Percentiles rank a stretch among this genome's conserved stretches.
phyloP scores from a whole-genome alignment of 1,284 basidiomycete species.

The Trichosporon sp. region DNA sequence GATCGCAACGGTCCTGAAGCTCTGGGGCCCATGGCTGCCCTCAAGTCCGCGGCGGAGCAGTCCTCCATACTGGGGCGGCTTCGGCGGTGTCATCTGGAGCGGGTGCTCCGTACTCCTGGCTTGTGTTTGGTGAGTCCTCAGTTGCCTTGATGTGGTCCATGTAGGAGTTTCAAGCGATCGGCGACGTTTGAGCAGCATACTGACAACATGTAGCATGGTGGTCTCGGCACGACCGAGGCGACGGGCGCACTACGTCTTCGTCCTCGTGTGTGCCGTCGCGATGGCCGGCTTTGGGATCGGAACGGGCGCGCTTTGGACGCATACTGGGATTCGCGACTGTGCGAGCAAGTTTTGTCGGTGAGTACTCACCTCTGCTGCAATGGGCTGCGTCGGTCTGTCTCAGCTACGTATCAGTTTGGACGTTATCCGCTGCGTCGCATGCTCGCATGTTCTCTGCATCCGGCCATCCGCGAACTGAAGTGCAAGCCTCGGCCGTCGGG shows the following conservation, averaged over 20 bases:
- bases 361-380: not conserved
- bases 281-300: conserved; percentile 9
- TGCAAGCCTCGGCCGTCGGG: not conserved
- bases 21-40: conserved; percentile 7
- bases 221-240: not conserved
- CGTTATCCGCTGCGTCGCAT: not conserved
- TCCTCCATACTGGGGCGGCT: conserved; percentile 9
- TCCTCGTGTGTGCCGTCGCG: not conserved
- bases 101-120: conserved; percentile 1
- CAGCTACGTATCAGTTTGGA: too few relatives aligned
- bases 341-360: conserved; percentile 2
- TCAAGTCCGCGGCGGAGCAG: not conserved
- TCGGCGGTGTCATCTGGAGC: conserved; percentile 7
- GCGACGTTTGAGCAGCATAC: too few relatives aligned
- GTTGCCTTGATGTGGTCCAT: too few relatives aligned
- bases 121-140: conserved; percentile 1
- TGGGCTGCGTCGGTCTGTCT: too few relatives aligned
- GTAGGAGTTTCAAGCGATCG: too few relatives aligned
- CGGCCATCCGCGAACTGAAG: too few relatives aligned
- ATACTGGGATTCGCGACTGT: not conserved
- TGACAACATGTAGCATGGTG: not conserved
- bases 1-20: conserved; percentile 9
- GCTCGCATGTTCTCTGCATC: too few relatives aligned
- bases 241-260: not conserved
- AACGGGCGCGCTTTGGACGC: not conserved